Evolutionary conservation across 2,329 filamentous ascomycete species (phyloP).

Genomic region (Paecilomyces dactylethromorphus): DNA sequence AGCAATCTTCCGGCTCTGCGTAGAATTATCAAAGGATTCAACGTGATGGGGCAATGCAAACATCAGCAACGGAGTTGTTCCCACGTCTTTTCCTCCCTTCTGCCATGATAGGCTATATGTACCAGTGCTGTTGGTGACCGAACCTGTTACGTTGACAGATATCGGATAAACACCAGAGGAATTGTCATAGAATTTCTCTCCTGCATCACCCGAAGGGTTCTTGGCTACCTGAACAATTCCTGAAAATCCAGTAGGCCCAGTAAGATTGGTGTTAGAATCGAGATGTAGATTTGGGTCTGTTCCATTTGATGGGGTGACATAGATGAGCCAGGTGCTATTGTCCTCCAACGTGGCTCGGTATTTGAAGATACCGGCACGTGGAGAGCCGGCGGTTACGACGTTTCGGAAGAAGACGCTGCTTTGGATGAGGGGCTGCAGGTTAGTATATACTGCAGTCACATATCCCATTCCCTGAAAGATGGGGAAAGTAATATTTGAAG

Average conservation of each 20-base stretch:
- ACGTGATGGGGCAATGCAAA: constrained; percentile 85
- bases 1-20: constrained; percentile 43
- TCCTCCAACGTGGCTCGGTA: constrained; percentile 70
- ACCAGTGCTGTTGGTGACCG: constrained; percentile 50
- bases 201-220: constrained; percentile 51
- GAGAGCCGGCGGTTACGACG: constrained; percentile 48
- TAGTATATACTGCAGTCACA: constrained; percentile 69
- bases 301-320: constrained; percentile 57
- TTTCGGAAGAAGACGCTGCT: constrained; percentile 67
- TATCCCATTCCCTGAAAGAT: constrained; percentile 87
- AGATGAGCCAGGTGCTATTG: constrained; percentile 70
- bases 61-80: constrained; percentile 62
- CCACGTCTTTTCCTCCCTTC: constrained; percentile 58
- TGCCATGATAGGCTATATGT: constrained; percentile 67
- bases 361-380: constrained; percentile 63
- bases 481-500: constrained; percentile 66
- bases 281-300: constrained; percentile 62
- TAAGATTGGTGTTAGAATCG: constrained; percentile 58
- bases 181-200: constrained; percentile 66
- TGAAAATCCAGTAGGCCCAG: constrained; percentile 61
- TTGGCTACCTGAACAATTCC: constrained; percentile 82
- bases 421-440: constrained; percentile 65
- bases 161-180: constrained; percentile 70
- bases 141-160: constrained; percentile 58
- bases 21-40: constrained; percentile 60